Conservation (phyloP, 2,329 filamentous ascomycete genomes). For the Talaromyces sp. region DNA sequence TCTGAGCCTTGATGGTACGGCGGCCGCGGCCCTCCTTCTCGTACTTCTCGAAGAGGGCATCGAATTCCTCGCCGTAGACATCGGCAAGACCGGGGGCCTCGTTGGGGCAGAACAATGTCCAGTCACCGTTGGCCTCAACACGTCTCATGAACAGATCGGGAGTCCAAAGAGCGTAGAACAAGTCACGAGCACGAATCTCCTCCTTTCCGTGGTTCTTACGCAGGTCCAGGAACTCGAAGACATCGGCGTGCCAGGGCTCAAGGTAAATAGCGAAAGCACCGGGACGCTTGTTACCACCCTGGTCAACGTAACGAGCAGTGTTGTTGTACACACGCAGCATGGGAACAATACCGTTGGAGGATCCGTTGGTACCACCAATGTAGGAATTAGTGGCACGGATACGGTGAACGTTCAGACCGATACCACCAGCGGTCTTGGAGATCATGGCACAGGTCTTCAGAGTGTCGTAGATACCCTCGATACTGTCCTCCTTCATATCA, state of each 20-base stretch:
- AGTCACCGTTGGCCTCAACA: slow-evolving; percentile 92
- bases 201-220: slow-evolving; percentile 99
- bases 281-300: slow-evolving; percentile 98
- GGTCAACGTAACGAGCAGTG: slow-evolving; percentile 96
- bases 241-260: slow-evolving; percentile 97
- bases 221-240: slow-evolving; percentile 95
- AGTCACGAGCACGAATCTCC: slow-evolving; percentile 91
- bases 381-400: slow-evolving; percentile 98
- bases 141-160: slow-evolving; percentile 99
- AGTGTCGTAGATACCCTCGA: slow-evolving; percentile 98
- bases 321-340: slow-evolving; percentile 99
- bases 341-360: slow-evolving; percentile 93
- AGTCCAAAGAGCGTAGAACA: slow-evolving; percentile 98
- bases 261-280: slow-evolving; percentile 99
- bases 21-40: slow-evolving; percentile 86
- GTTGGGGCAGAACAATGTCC: slow-evolving; percentile 98
- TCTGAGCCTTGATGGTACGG: slow-evolving; percentile 93
- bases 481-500: slow-evolving; percentile 99
- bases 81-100: slow-evolving; percentile 94
- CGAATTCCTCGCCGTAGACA: slow-evolving; percentile 96
- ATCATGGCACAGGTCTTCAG: slow-evolving; percentile 99
- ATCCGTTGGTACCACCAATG: slow-evolving; percentile 96
- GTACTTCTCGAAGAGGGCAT: slow-evolving; percentile 87
- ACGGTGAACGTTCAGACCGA: slow-evolving; percentile 93
- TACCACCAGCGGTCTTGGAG: slow-evolving; percentile 98